These are phyloP conservation scores for Schrenkiella parvula DNA, from an alignment of 345 rosid genomes.

Conservation along the genomic window DNA sequence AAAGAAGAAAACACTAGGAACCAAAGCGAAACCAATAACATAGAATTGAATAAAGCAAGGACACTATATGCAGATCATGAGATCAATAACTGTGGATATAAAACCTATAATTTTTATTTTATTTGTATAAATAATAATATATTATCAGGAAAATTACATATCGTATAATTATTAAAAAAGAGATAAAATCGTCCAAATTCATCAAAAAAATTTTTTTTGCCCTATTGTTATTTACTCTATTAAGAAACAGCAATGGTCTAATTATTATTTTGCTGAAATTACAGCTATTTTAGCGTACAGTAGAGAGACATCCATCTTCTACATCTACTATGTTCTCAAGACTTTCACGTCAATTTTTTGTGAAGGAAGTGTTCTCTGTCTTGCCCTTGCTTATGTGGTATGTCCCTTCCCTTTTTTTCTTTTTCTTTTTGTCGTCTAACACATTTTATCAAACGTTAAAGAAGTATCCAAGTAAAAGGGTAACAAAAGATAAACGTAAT, in stretches of 20 bases:
- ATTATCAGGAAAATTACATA: no score
- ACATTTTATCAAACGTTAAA: background rate
- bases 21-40: no score
- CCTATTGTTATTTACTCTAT: background rate
- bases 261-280: background rate
- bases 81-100: no score
- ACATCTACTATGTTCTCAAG: constrained; percentile 55
- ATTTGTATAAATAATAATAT: background rate
- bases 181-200: no score
- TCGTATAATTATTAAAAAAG: no score
- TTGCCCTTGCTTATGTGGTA: constrained; percentile 91
- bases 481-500: no score
- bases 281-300: constrained; percentile 72
- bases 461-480: no score
- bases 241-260: background rate
- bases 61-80: no score
- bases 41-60: no score
- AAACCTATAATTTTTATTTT: background rate
- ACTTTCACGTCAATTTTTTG: constrained; percentile 68
- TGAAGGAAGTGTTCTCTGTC: constrained; percentile 82
- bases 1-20: no score
- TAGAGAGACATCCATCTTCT: constrained; percentile 63
- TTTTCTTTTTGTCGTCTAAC: background rate
- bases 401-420: background rate
- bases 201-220: background rate